phyloP scores from a whole-genome alignment of 73 alveolate genomes.

The Symbiodinium pilosum region DNA sequence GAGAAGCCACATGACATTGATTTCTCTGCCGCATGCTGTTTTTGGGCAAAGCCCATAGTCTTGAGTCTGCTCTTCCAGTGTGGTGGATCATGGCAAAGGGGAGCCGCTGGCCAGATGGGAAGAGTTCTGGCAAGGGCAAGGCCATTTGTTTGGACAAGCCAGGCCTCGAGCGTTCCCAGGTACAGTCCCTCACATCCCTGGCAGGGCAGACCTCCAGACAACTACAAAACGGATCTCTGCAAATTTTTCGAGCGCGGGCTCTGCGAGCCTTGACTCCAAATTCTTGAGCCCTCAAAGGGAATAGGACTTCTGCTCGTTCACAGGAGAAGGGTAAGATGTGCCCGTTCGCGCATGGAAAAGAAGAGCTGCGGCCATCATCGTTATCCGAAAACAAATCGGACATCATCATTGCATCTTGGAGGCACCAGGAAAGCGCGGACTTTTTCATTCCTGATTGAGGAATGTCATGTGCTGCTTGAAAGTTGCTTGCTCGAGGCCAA shows the following conservation, averaged over 20 bases:
- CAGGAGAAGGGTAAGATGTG: slow-evolving; percentile 20
- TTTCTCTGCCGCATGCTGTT: no score
- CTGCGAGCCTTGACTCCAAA: not conserved
- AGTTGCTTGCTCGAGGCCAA: not conserved
- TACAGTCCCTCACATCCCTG: not conserved
- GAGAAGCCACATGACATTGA: no score
- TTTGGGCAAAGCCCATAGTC: no score
- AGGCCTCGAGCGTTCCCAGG: not conserved
- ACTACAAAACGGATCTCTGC: slow-evolving; percentile 25
- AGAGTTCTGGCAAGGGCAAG: not conserved
- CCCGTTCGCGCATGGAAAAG: slow-evolving; percentile 36
- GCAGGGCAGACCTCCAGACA: slow-evolving; percentile 22
- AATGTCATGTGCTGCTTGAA: no score
- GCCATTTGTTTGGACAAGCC: not conserved
- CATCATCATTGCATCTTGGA: no score
- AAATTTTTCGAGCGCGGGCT: slow-evolving; percentile 2
- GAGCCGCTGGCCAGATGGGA: not conserved
- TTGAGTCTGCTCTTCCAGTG: no score
- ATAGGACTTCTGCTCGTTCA: not conserved
- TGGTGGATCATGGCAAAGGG: not conserved
- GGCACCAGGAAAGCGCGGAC: no score
- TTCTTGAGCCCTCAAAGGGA: no score
- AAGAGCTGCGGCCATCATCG: slow-evolving; percentile 10
- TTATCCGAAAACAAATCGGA: not conserved
- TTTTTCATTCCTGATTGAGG: no score